phyloP scores from a whole-genome alignment of 31 red algal species.

The Odonthalia washingtoniensis region DNA sequence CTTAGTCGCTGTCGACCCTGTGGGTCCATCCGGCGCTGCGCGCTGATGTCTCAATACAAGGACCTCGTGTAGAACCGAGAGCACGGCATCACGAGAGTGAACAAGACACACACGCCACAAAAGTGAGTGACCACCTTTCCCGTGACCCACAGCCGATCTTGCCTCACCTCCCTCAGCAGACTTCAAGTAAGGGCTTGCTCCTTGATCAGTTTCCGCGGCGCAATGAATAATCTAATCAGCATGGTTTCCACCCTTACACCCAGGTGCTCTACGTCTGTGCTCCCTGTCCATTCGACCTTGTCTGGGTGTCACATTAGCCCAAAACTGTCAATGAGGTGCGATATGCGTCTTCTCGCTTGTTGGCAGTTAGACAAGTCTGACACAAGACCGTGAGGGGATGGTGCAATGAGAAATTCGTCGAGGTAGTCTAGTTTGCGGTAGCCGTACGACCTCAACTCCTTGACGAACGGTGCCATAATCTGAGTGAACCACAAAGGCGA shows the following conservation, averaged over 20 bases:
- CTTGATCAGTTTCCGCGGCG: slow-evolving; percentile 25
- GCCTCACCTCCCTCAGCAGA: not conserved
- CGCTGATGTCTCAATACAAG: slow-evolving; percentile 39
- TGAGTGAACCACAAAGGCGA: slow-evolving; percentile 12
- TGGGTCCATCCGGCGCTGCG: not conserved
- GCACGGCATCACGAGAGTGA: slow-evolving; percentile 53
- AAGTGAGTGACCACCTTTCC: not conserved
- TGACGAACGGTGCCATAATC: slow-evolving; percentile 6
- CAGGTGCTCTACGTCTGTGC: slow-evolving; percentile 38
- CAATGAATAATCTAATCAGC: slow-evolving; percentile 20
- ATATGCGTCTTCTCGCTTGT: not conserved
- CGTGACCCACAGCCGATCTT: not conserved
- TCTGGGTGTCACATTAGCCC: slow-evolving; percentile 32
- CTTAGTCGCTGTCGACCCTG: slow-evolving; percentile 11
- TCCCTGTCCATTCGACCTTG: slow-evolving; percentile 44
- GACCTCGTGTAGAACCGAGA: slow-evolving; percentile 45
- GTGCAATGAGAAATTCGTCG: slow-evolving; percentile 15
- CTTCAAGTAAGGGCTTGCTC: not conserved
- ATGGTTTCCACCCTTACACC: slow-evolving; percentile 38
- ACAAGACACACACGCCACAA: slow-evolving; percentile 43
- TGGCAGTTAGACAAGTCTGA: not conserved
- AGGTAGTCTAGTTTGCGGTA: slow-evolving; percentile 4
- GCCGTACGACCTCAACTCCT: not conserved
- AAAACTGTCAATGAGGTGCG: not conserved
- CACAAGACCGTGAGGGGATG: slow-evolving; percentile 7